A percentile compares a stretch with the other conserved stretches of the same genome.
phyloP scores from a whole-genome alignment of 495 filamentous ascomycete genomes.

The Xylaria acuta region DNA sequence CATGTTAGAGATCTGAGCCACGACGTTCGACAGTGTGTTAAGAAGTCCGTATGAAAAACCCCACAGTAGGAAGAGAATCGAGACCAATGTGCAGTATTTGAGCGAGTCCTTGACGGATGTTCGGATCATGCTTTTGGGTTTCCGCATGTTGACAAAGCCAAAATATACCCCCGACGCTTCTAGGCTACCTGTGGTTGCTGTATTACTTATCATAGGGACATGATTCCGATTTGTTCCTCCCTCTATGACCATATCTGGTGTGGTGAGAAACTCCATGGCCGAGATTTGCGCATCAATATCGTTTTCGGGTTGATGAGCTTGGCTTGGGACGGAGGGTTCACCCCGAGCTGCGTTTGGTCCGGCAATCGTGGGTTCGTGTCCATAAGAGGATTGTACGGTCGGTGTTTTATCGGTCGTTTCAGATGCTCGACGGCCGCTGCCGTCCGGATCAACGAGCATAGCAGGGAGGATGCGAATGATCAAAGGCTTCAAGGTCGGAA shows the following conservation, averaged over 20 bases:
- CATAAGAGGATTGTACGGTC: slow-evolving; percentile 30
- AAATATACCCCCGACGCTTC: slow-evolving; percentile 57
- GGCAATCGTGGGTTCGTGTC: slow-evolving; percentile 19
- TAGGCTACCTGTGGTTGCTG: slow-evolving; percentile 3
- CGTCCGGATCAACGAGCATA: slow-evolving; percentile 62
- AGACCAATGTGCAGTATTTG: slow-evolving; percentile 66
- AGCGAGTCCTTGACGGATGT: slow-evolving; percentile 53
- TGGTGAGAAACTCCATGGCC: slow-evolving; percentile 65
- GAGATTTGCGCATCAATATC: slow-evolving; percentile 50
- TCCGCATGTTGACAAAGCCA: slow-evolving; percentile 83
- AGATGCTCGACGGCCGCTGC: slow-evolving; percentile 34
- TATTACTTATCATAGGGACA: slow-evolving; percentile 3
- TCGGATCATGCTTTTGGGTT: slow-evolving; percentile 77
- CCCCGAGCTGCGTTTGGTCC: slow-evolving; percentile 19
- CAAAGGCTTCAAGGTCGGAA: slow-evolving; percentile 87
- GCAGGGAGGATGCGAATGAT: slow-evolving; percentile 76
- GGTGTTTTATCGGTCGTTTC: slow-evolving; percentile 25
- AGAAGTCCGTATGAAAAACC: slow-evolving; percentile 87
- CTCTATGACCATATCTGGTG: slow-evolving; percentile 50
- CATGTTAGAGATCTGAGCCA: slow-evolving; percentile 48
- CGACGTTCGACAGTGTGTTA: slow-evolving; percentile 71
- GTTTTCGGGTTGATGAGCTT: slow-evolving; percentile 24
- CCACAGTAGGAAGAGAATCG: slow-evolving; percentile 85
- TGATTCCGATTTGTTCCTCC: slow-evolving; percentile 15
- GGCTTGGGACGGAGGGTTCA: slow-evolving; percentile 34